phyloP scores from a whole-genome alignment of 2,329 filamentous ascomycete genomes.

The Pseudogymnoascus sp. region DNA sequence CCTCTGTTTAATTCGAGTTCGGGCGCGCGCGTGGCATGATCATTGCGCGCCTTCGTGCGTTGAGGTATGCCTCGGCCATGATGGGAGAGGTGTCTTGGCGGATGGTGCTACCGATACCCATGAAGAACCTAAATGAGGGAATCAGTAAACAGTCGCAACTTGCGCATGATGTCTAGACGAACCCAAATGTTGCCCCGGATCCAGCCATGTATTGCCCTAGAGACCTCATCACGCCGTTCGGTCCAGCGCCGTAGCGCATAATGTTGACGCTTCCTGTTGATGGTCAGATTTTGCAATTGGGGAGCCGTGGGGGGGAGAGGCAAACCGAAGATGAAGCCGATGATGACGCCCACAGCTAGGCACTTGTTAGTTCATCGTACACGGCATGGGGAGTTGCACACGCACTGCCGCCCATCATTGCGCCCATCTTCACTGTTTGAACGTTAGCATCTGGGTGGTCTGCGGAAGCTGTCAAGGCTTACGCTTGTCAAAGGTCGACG shows the following conservation, averaged over 20 bases:
- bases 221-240: conserved; percentile 89
- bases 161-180: conserved; percentile 28
- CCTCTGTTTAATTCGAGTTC: not conserved
- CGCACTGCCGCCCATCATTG: conserved; percentile 97
- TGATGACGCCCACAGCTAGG: conserved; percentile 85
- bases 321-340: conserved; percentile 94
- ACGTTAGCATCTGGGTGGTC: conserved; percentile 16
- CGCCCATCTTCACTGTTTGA: conserved; percentile 85
- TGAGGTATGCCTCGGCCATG: conserved; percentile 66
- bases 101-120: conserved; percentile 96
- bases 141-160: conserved; percentile 17
- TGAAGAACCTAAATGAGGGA: conserved; percentile 67
- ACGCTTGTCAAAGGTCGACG: conserved; percentile 67
- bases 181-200: conserved; percentile 95
- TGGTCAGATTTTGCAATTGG: not conserved
- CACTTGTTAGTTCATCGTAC: conserved; percentile 20
- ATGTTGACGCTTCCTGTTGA: conserved; percentile 81
- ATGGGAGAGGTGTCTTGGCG: conserved; percentile 78
- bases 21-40: conserved; percentile 40
- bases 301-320: conserved; percentile 1
- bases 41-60: conserved; percentile 66
- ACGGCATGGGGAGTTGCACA: conserved; percentile 22
- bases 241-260: conserved; percentile 86
- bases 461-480: conserved; percentile 27
- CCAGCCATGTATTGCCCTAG: conserved; percentile 95